A percentile compares a stretch with the other conserved stretches of the same genome.
These are phyloP conservation scores for Gossypium ekmanianum DNA, from an alignment of 345 rosid genomes.

Conservation along the genomic window DNA sequence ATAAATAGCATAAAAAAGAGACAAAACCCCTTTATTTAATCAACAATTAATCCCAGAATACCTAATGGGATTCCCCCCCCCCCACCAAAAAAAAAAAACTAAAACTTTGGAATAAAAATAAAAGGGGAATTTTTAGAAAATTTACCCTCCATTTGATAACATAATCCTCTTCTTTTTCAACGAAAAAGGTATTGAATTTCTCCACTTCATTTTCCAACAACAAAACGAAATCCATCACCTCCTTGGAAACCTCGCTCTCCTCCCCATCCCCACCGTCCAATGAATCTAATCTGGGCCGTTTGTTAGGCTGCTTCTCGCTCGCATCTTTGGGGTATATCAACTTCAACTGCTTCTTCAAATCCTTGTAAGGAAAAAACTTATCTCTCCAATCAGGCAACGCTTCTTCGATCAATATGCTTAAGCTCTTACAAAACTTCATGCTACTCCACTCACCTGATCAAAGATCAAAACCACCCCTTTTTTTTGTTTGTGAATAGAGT, in stretches of 20 bases:
- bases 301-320: not conserved
- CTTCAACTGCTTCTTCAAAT: conserved; percentile 57
- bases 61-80: not conserved
- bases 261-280: not conserved
- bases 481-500: not conserved
- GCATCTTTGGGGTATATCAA: conserved; percentile 25
- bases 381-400: conserved; percentile 58
- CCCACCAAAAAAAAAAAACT: not conserved
- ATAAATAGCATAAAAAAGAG: not conserved
- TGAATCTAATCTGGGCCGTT: conserved; percentile 1
- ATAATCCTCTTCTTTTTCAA: conserved; percentile 57
- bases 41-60: conserved; percentile 4
- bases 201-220: conserved; percentile 54
- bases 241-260: conserved; percentile 13
- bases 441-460: not conserved
- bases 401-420: conserved; percentile 50
- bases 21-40: not conserved
- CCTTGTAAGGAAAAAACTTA: conserved; percentile 64
- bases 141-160: conserved; percentile 47
- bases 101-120: not conserved
- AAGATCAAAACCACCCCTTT: not conserved
- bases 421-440: conserved; percentile 63
- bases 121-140: not conserved
- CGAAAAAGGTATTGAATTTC: conserved; percentile 53
- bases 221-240: conserved; percentile 41